These are phyloP conservation scores for Epithele typhae DNA, from an alignment of 768 basidiomycete species.

Conservation along the genomic window DNA sequence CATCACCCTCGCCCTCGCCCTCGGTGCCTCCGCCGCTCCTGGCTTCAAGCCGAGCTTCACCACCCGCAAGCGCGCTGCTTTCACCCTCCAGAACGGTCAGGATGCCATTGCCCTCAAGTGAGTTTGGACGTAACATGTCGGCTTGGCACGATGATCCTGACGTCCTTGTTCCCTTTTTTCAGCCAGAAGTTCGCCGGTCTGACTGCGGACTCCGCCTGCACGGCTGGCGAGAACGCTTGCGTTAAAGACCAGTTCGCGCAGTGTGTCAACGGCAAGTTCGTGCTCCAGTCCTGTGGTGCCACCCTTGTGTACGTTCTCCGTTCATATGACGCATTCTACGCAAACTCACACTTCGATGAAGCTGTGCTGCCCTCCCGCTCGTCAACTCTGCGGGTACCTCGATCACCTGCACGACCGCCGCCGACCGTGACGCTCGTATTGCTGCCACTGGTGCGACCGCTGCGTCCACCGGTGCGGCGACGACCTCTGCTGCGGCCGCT, in stretches of 20 bases:
- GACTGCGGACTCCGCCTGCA: conserved; percentile 42
- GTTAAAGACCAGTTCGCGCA: conserved; percentile 46
- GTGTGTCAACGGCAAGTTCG: conserved; percentile 43
- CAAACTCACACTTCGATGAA: not conserved
- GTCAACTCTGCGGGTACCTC: conserved; percentile 43
- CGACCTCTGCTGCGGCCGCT: conserved; percentile 15
- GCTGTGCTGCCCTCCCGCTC: conserved; percentile 41
- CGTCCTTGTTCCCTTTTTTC: not conserved
- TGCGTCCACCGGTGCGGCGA: conserved; percentile 10
- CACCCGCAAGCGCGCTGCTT: not conserved
- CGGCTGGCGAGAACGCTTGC: conserved; percentile 41
- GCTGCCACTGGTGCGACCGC: conserved; percentile 27
- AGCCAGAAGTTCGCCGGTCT: conserved; percentile 42
- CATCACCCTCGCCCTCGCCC: conserved; percentile 23
- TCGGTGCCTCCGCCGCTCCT: conserved; percentile 22
- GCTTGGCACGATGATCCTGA: too few species aligned
- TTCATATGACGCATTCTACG: too few species aligned
- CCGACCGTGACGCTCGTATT: conserved; percentile 44
- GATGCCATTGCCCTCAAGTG: conserved; percentile 22
- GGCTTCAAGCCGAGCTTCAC: not conserved
- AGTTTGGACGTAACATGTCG: too few species aligned
- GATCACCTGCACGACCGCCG: conserved; percentile 46
- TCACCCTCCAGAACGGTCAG: conserved; percentile 18
- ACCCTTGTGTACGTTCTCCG: conserved; percentile 8
- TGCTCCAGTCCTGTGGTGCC: conserved; percentile 18